phyloP scores from a whole-genome alignment of 768 basidiomycete genomes.

The Podaxis carcinomalis region DNA sequence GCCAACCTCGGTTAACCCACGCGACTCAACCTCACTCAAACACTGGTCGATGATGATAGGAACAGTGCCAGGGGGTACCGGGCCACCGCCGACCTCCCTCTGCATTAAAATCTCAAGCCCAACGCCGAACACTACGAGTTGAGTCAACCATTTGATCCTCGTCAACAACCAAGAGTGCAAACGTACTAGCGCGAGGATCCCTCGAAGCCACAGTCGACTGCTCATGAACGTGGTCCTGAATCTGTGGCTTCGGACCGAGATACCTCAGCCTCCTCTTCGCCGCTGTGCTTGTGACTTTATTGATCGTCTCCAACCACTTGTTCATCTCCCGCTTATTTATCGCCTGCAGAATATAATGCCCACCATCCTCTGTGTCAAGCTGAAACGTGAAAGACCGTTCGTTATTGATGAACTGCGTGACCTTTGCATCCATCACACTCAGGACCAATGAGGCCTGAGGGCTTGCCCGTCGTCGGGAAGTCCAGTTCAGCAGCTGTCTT shows the following conservation, averaged over 20 bases:
- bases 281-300: conserved; percentile 63
- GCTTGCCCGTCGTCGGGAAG: conserved; percentile 68
- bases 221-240: conserved; percentile 71
- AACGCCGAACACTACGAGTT: conserved; percentile 63
- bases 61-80: conserved; percentile 52
- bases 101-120: conserved; percentile 65
- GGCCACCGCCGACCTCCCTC: conserved; percentile 52
- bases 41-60: conserved; percentile 66
- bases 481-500: conserved; percentile 72
- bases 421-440: conserved; percentile 67
- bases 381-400: conserved; percentile 82
- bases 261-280: conserved; percentile 81
- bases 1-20: conserved; percentile 77
- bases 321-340: conserved; percentile 65
- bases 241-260: conserved; percentile 70
- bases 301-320: conserved; percentile 76
- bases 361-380: conserved; percentile 84
- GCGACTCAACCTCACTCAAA: conserved; percentile 64
- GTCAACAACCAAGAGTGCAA: neutral
- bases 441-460: conserved; percentile 69
- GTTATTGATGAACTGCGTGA: conserved; percentile 70
- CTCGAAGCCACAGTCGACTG: conserved; percentile 53
- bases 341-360: conserved; percentile 77
- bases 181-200: conserved; percentile 74
- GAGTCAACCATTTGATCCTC: conserved; percentile 1